Evolutionary conservation across 805 yeast genomes (phyloP).

Genomic region (Candida lessepsii): DNA sequence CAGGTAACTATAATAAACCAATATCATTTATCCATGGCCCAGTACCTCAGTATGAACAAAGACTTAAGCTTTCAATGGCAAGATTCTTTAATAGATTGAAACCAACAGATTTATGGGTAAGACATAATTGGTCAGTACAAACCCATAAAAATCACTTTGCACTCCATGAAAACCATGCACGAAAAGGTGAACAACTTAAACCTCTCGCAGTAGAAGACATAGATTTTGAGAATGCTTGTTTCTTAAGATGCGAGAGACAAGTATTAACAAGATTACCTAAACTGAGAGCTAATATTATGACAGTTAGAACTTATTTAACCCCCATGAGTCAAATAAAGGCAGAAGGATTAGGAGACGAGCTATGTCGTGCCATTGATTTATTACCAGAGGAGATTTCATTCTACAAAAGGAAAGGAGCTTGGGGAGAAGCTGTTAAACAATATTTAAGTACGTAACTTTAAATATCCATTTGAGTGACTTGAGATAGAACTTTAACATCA

Average conservation of each 20-base stretch:
- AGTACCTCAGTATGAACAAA: slow-evolving; percentile 63
- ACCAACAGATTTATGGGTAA: slow-evolving; percentile 54
- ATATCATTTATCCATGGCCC: slow-evolving; percentile 65
- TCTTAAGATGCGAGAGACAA: slow-evolving; percentile 38
- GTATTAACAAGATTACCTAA: slow-evolving; percentile 35
- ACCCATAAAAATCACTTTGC: slow-evolving; percentile 44
- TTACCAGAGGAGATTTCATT: slow-evolving; percentile 39
- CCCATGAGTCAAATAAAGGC: slow-evolving; percentile 27
- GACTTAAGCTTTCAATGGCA: slow-evolving; percentile 63
- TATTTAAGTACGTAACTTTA: slow-evolving; percentile 19
- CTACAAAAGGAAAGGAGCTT: slow-evolving; percentile 34
- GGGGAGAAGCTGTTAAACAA: slow-evolving; percentile 40
- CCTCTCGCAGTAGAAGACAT: slow-evolving; percentile 26
- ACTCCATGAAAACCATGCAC: slow-evolving; percentile 31
- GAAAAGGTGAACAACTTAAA: slow-evolving; percentile 26
- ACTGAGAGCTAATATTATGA: slow-evolving; percentile 35
- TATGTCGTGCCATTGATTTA: slow-evolving; percentile 32
- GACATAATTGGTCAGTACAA: slow-evolving; percentile 73
- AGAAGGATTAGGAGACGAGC: slow-evolving; percentile 33
- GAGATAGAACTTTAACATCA: too few species aligned
- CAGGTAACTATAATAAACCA: slow-evolving; percentile 48
- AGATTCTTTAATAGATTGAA: slow-evolving; percentile 58
- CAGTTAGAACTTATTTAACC: slow-evolving; percentile 37
- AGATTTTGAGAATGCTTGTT: slow-evolving; percentile 34
- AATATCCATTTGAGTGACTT: too few species aligned